Percentiles rank a stretch among this genome's conserved stretches.
These are phyloP conservation scores for Mayamaea pseudoterrestris DNA, from an alignment of 108 stramenopile species.

Conservation along the genomic window DNA sequence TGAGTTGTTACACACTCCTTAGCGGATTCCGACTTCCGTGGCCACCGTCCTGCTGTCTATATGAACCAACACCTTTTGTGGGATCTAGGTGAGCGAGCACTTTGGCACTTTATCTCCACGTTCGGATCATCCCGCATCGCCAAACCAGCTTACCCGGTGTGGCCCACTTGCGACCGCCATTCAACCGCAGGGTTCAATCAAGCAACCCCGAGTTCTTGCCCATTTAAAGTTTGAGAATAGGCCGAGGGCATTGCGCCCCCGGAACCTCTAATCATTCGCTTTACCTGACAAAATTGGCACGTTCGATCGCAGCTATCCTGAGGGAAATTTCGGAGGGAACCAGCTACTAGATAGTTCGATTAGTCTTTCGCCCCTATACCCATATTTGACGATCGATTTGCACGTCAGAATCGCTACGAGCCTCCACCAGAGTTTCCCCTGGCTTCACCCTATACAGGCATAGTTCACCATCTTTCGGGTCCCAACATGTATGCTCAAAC, in stretches of 20 bases:
- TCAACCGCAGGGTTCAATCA: constrained; percentile 86
- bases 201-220: constrained; percentile 88
- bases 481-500: constrained; percentile 89
- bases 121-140: constrained; percentile 98
- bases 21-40: constrained; percentile 95
- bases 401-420: constrained; percentile 91
- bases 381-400: constrained; percentile 94
- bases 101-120: constrained; percentile 93
- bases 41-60: constrained; percentile 95
- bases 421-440: constrained; percentile 95
- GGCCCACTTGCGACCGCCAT: constrained; percentile 93
- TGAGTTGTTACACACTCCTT: constrained; percentile 85
- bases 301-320: constrained; percentile 85
- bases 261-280: constrained; percentile 97
- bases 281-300: constrained; percentile 94
- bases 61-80: constrained; percentile 98
- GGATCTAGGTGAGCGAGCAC: constrained; percentile 93
- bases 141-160: constrained; percentile 93
- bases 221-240: constrained; percentile 98
- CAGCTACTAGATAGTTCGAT: constrained; percentile 97
- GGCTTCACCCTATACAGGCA: constrained; percentile 94
- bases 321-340: constrained; percentile 97
- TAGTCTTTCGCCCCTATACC: constrained; percentile 98
- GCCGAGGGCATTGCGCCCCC: constrained; percentile 82
- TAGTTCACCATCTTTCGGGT: constrained; percentile 97